Evolutionary conservation across 1,139 yeast species (phyloP), one percentile per base, ranked within the genome.

Genomic region (Yamadazyma songkhlaensis): DNA sequence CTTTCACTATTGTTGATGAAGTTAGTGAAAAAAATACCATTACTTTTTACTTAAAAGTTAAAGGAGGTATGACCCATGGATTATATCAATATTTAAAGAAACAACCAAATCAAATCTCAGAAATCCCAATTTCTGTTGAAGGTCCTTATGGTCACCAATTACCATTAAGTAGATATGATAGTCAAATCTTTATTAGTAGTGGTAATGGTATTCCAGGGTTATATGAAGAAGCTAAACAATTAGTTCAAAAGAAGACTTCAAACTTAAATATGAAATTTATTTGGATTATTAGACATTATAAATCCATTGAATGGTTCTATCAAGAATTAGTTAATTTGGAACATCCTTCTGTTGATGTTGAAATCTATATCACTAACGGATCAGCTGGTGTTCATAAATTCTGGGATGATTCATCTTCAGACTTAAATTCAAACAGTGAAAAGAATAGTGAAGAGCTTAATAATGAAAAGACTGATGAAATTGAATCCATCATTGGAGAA

Each of bases 141-240:
- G 74, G 74, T 13, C 73, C 74, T n/a, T 68, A 68, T 42, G 74
- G 74, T 27, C 46, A 50, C 24, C 50, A 51, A 25, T 37, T 54
- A 14, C 58, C 70, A 17, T 47, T 63, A 33, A 71, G 72, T 38
- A 65, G 74, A 39, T 83, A 74, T 53, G 80, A 78, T 36, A 74
- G 72, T 37, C 62, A 72, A 3, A 55, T 82, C 13, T 64, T 84
- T 34, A 49, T 84, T 37, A 79, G 71, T 31, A 85, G 89, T 44
- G 92, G 92, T 35, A 81, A 82, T 42, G 95, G 95, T 48, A 71
- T 86, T 45, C 84, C 95, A 2, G 72, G 72, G 20, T 48, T 66
- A 35, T 67, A 57, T 45, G 54, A 60, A 22, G 67, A 65, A 47
- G 67, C 66, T 11, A 45, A 48, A 31, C 51, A 52, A 32, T 47